A percentile compares a stretch with the other conserved stretches of the same genome.
These are phyloP conservation scores for Beauveria pseudobassiana DNA, from an alignment of 2,329 filamentous ascomycete species.

Conservation along the genomic window DNA sequence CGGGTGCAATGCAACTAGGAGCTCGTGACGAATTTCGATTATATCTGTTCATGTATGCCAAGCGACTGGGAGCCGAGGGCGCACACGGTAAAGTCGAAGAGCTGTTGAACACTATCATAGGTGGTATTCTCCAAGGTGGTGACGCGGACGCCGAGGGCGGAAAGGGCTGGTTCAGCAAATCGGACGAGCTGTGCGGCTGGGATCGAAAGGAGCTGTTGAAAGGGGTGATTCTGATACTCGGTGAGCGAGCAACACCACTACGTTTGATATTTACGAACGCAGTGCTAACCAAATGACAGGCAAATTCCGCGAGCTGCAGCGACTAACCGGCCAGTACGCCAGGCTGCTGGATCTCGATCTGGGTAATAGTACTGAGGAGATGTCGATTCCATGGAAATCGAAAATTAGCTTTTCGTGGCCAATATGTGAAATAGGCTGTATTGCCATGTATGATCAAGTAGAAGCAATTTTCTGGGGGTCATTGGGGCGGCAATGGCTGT, in stretches of 20 bases:
- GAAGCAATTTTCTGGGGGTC: not conserved
- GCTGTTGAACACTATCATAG: constrained; percentile 72
- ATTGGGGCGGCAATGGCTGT: not conserved
- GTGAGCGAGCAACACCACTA: constrained; percentile 51
- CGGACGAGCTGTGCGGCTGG: constrained; percentile 81
- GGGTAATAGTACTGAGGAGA: constrained; percentile 34
- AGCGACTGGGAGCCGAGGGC: constrained; percentile 86
- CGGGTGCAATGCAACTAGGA: constrained; percentile 75
- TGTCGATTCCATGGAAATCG: constrained; percentile 37
- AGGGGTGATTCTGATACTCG: constrained; percentile 86
- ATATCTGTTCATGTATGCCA: constrained; percentile 97
- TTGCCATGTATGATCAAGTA: constrained; percentile 7
- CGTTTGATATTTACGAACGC: not conserved
- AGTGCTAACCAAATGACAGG: constrained; percentile 45
- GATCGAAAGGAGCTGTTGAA: constrained; percentile 78
- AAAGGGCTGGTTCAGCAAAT: constrained; percentile 57
- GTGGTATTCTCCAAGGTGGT: constrained; percentile 55
- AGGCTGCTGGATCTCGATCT: constrained; percentile 62
- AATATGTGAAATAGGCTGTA: not conserved
- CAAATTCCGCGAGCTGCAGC: constrained; percentile 91
- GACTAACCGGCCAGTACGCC: constrained; percentile 91
- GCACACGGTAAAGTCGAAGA: constrained; percentile 87
- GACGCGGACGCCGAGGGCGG: constrained; percentile 35
- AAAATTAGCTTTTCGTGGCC: constrained; percentile 18
- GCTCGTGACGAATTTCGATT: constrained; percentile 88